Evolutionary conservation across 345 rosid genomes (phyloP).

Genomic region (Brassica napus): Da-Ae NC_063440.1:26828001-26828500

Average conservation of each 20-base stretch:
- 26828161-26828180: background rate
- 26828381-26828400: slow-evolving; percentile 47
- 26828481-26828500: background rate
- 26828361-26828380: slow-evolving; percentile 52
- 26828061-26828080: slow-evolving; percentile 42
- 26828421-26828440: slow-evolving; percentile 60
- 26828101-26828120: too few species aligned
- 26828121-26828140: background rate
- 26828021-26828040: slow-evolving; percentile 27
- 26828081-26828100: slow-evolving; percentile 23
- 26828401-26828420: slow-evolving; percentile 59
- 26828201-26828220: slow-evolving; percentile 32
- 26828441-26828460: slow-evolving; percentile 59
- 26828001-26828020: slow-evolving; percentile 30
- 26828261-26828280: slow-evolving; percentile 62
- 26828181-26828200: slow-evolving; percentile 36
- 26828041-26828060: slow-evolving; percentile 37
- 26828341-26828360: slow-evolving; percentile 46
- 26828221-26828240: slow-evolving; percentile 28
- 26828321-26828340: slow-evolving; percentile 4
- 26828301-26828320: background rate
- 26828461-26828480: background rate
- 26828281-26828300: slow-evolving; percentile 24
- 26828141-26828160: slow-evolving; percentile 2
- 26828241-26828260: slow-evolving; percentile 50